Conservation (phyloP, 768 basidiomycete genomes). For the Kwoniella dejecticola region DNA sequence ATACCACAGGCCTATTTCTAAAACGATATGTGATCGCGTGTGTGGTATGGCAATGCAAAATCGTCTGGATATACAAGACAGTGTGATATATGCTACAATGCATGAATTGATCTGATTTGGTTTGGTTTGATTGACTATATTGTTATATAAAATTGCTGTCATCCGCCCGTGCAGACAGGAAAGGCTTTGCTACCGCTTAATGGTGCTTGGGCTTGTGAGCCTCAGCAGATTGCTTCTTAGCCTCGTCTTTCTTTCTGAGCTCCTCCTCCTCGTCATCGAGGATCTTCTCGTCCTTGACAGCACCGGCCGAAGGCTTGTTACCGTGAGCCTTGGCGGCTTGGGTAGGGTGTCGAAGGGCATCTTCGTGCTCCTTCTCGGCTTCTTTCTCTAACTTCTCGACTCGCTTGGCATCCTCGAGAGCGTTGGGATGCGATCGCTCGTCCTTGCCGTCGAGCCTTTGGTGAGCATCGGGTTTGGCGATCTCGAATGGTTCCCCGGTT, state of each 20-base stretch:
- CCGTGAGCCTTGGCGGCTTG: conserved; percentile 46
- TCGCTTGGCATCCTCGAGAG: conserved; percentile 48
- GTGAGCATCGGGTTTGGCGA: conserved; percentile 44
- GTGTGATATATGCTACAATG: conserved; percentile 20
- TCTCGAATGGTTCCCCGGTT: conserved; percentile 43
- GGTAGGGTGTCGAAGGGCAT: conserved; percentile 43
- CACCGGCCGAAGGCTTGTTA: conserved; percentile 50
- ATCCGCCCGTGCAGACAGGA: too few species aligned
- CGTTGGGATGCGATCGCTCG: conserved; percentile 49
- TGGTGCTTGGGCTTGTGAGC: conserved; percentile 37
- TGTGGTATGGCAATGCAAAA: too few species aligned
- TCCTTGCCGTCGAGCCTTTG: conserved; percentile 50
- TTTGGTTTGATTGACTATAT: too few species aligned
- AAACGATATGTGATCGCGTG: too few species aligned
- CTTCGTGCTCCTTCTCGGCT: conserved; percentile 38
- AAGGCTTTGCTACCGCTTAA: not conserved
- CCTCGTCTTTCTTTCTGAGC: conserved; percentile 48
- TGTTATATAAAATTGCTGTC: too few species aligned
- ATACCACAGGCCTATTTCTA: too few species aligned
- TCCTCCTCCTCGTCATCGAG: conserved; percentile 50
- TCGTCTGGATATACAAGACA: too few species aligned
- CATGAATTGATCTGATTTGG: conserved; percentile 4
- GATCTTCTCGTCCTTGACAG: conserved; percentile 53
- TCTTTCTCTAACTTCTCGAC: conserved; percentile 49
- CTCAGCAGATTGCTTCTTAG: conserved; percentile 39